Evolutionary conservation across 805 yeast species (phyloP).

Genomic region (Metschnikowia anglica): DNA sequence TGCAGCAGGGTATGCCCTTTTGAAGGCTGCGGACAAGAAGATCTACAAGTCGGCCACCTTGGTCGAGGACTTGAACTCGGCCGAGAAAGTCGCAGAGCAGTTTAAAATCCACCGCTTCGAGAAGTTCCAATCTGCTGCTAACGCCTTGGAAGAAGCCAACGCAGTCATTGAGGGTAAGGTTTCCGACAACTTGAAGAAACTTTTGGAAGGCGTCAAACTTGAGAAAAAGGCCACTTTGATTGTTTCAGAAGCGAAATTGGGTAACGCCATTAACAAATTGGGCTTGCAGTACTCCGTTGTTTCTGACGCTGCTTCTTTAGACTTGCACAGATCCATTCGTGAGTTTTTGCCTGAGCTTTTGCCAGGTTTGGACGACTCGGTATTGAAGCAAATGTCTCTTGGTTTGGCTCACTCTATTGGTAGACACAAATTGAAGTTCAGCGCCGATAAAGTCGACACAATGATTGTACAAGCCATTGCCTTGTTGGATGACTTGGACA

Average conservation of each 20-base stretch:
- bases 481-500: conserved; percentile 91
- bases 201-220: conserved; percentile 72
- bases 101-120: conserved; percentile 95
- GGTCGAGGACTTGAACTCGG: conserved; percentile 72
- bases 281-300: conserved; percentile 86
- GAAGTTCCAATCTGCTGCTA: conserved; percentile 90
- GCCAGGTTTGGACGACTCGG: conserved; percentile 87
- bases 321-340: conserved; percentile 91
- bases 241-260: conserved; percentile 93
- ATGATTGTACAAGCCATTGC: conserved; percentile 99
- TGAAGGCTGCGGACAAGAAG: conserved; percentile 97
- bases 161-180: conserved; percentile 93
- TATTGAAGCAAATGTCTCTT: conserved; percentile 89
- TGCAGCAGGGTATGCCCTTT: conserved; percentile 97
- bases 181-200: conserved; percentile 72
- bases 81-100: conserved; percentile 83
- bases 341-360: conserved; percentile 90
- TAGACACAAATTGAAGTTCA: conserved; percentile 95
- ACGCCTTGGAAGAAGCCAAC: conserved; percentile 93
- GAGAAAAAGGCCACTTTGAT: conserved; percentile 84
- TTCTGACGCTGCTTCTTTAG: conserved; percentile 92
- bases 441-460: conserved; percentile 97
- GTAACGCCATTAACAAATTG: conserved; percentile 92
- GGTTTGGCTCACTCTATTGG: conserved; percentile 99
- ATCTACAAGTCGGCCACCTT: conserved; percentile 80